Conservation (phyloP, 805 yeast genomes). For the Sungouiella blattae region DNA sequence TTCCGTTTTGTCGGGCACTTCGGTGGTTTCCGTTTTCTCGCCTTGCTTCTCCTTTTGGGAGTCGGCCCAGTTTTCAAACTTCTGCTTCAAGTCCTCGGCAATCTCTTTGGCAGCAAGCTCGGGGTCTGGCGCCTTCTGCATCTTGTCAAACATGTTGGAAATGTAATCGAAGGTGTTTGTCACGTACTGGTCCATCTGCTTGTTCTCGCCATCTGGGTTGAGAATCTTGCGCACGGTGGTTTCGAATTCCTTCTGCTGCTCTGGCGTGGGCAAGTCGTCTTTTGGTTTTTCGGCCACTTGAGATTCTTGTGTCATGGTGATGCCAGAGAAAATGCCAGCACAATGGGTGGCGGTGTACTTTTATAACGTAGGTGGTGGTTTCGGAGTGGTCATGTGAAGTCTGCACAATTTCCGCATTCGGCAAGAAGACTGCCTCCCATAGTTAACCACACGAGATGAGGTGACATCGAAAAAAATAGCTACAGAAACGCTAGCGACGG, state of each 20-base stretch:
- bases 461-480: no score
- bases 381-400: background rate
- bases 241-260: slow-evolving; percentile 8
- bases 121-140: slow-evolving; percentile 30
- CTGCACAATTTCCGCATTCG: background rate
- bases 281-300: background rate
- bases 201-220: slow-evolving; percentile 29
- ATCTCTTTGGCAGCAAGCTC: slow-evolving; percentile 33
- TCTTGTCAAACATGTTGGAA: slow-evolving; percentile 21
- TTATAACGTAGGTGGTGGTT: no score
- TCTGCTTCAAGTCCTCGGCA: slow-evolving; percentile 29
- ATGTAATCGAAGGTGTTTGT: slow-evolving; percentile 26
- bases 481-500: no score
- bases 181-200: slow-evolving; percentile 25
- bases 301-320: no score
- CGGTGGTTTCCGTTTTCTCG: slow-evolving; percentile 4
- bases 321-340: no score
- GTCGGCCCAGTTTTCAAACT: slow-evolving; percentile 26
- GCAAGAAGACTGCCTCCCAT: no score
- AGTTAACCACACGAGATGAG: no score
- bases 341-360: no score
- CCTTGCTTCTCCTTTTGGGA: slow-evolving; percentile 5
- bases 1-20: no score
- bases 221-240: slow-evolving; percentile 11
- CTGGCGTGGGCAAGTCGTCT: slow-evolving; percentile 5